phyloP scores from a whole-genome alignment of 495 filamentous ascomycete genomes.

The Venustampulla echinocandica region DNA sequence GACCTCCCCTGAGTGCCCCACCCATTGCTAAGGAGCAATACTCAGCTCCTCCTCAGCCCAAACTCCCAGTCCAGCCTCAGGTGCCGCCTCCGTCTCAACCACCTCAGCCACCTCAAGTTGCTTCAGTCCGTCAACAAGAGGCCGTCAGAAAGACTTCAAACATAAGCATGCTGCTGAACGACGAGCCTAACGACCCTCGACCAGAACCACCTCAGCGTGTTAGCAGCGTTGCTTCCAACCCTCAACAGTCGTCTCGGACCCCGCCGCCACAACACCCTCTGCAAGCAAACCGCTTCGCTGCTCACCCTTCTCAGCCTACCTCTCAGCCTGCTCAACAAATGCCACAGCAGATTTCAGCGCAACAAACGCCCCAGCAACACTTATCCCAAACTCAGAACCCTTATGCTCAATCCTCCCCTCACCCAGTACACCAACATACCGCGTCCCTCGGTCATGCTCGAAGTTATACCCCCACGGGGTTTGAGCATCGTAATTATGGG shows the following conservation, averaged over 20 bases:
- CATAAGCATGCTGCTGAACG: conserved; percentile 51
- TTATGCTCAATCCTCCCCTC: conserved; percentile 24
- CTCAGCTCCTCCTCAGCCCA: conserved; percentile 5
- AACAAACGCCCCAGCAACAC: conserved; percentile 27
- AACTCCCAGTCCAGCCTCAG: neutral
- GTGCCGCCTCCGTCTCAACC: neutral
- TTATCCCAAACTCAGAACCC: conserved; percentile 28
- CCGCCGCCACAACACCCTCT: conserved; percentile 18
- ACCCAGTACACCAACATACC: conserved; percentile 28
- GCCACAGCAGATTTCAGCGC: conserved; percentile 16
- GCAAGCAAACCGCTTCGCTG: conserved; percentile 13
- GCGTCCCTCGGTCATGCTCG: conserved; percentile 22
- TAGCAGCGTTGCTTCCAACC: conserved; percentile 9
- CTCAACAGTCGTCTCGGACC: conserved; percentile 9
- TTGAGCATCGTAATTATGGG: conserved; percentile 25
- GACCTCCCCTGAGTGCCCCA: conserved; percentile 17
- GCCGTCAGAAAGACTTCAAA: conserved; percentile 42
- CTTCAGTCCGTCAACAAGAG: conserved; percentile 40
- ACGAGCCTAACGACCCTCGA: conserved; percentile 44
- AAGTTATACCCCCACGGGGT: conserved; percentile 23
- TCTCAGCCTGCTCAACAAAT: conserved; percentile 7
- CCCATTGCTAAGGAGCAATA: conserved; percentile 14
- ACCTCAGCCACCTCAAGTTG: conserved; percentile 30
- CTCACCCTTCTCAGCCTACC: conserved; percentile 6
- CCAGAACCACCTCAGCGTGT: conserved; percentile 39